These are phyloP conservation scores for Cordyceps sp. DNA, from an alignment of 2,329 filamentous ascomycete species.

Conservation along the genomic window DNA sequence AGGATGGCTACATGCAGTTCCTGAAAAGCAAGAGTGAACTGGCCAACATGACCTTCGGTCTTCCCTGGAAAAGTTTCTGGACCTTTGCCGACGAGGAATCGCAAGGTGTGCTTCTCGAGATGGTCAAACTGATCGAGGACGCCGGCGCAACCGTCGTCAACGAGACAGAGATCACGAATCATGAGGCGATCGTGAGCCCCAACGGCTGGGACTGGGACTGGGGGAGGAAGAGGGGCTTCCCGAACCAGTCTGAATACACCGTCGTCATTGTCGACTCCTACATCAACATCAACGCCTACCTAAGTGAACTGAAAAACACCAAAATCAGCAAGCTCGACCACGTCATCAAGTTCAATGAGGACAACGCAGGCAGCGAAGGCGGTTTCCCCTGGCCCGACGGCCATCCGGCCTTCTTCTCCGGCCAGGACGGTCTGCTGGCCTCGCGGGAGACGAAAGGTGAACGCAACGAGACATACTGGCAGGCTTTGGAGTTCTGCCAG, in stretches of 20 bases:
- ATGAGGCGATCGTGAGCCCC: slow-evolving; percentile 44
- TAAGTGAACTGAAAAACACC: slow-evolving; percentile 45
- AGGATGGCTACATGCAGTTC: slow-evolving; percentile 38
- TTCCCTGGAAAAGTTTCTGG: slow-evolving; percentile 63
- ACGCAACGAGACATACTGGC: slow-evolving; percentile 47
- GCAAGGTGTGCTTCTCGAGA: slow-evolving; percentile 28
- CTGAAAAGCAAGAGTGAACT: slow-evolving; percentile 36
- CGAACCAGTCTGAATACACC: slow-evolving; percentile 62
- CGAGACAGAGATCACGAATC: slow-evolving; percentile 49
- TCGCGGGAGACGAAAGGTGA: slow-evolving; percentile 43
- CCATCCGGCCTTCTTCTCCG: slow-evolving; percentile 48
- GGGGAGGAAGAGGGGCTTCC: slow-evolving; percentile 39
- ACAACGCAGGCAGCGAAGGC: slow-evolving; percentile 50
- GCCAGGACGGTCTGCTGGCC: slow-evolving; percentile 55
- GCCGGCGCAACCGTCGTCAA: slow-evolving; percentile 55
- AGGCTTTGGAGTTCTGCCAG: slow-evolving; percentile 46
- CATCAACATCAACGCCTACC: slow-evolving; percentile 42
- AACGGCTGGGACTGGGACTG: slow-evolving; percentile 63
- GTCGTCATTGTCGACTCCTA: slow-evolving; percentile 58
- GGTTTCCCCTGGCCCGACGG: slow-evolving; percentile 43
- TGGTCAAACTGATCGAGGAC: slow-evolving; percentile 32
- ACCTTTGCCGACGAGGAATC: slow-evolving; percentile 38
- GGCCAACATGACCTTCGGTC: slow-evolving; percentile 46
- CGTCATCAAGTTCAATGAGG: slow-evolving; percentile 46
- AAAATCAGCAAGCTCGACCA: slow-evolving; percentile 42